These are phyloP conservation scores for Cornus suecica DNA, from an alignment of 148 eudicot species.

Conservation along the genomic window DNA sequence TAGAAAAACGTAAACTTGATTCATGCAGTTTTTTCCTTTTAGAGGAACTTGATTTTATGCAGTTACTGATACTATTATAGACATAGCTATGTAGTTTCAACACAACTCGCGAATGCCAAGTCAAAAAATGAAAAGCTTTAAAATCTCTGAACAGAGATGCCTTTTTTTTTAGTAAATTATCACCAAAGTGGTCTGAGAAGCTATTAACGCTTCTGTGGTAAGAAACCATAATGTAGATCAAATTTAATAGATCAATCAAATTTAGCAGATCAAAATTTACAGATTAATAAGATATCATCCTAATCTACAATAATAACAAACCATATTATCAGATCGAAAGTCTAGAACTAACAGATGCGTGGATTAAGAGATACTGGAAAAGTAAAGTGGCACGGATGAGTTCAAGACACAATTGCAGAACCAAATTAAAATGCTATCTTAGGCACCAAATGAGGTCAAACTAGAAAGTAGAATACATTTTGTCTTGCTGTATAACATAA, in stretches of 20 bases:
- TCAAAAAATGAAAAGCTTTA: background rate
- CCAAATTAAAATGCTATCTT: background rate
- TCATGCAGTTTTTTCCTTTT: too few species aligned
- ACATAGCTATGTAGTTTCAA: too few species aligned
- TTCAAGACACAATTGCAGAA: too few species aligned
- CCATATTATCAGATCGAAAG: background rate
- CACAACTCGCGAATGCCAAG: too few species aligned
- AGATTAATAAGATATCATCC: background rate
- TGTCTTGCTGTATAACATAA: background rate
- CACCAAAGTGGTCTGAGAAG: too few species aligned
- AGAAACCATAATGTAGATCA: background rate
- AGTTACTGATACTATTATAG: too few species aligned
- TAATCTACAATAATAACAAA: background rate
- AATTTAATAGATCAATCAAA: background rate
- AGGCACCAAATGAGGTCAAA: background rate
- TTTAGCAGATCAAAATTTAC: background rate
- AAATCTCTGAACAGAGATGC: background rate
- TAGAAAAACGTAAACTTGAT: too few species aligned
- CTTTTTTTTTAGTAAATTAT: background rate
- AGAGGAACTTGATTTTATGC: too few species aligned
- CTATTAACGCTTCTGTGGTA: too few species aligned
- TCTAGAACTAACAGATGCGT: too few species aligned
- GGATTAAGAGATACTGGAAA: too few species aligned
- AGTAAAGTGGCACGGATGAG: background rate
- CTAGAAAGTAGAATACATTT: background rate